A percentile compares a stretch with the other conserved stretches of the same genome.
Evolutionary conservation across 2,329 filamentous ascomycete genomes (phyloP).

Genomic region (Talaromyces sp.): DNA sequence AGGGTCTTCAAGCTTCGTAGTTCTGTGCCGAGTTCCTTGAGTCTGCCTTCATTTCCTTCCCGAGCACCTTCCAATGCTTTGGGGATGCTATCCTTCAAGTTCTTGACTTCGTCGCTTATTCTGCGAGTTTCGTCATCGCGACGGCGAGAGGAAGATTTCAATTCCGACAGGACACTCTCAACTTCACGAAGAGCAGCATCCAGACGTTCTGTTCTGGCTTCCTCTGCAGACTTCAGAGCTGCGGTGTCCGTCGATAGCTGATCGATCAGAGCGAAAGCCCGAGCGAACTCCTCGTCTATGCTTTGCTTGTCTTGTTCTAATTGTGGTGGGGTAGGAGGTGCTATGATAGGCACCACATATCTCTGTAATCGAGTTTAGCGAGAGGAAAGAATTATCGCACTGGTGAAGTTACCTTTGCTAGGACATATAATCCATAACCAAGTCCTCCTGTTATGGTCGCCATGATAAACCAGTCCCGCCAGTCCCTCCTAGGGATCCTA

Average conservation of each 20-base stretch:
- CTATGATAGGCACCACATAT: constrained; percentile 85
- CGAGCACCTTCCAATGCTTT: constrained; percentile 85
- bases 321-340: constrained; percentile 88
- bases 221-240: constrained; percentile 79
- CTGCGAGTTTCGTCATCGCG: constrained; percentile 84
- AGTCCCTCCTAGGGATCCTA: constrained; percentile 73
- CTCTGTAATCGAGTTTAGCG: constrained; percentile 52
- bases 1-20: constrained; percentile 89
- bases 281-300: constrained; percentile 90
- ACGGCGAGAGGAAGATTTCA: constrained; percentile 75
- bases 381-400: not conserved
- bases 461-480: constrained; percentile 99
- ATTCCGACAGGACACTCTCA: constrained; percentile 72
- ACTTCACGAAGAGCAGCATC: constrained; percentile 79
- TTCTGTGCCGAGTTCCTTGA: constrained; percentile 82
- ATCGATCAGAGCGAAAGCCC: constrained; percentile 84
- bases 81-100: constrained; percentile 78
- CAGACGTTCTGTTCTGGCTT: constrained; percentile 75
- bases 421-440: constrained; percentile 79
- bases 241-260: constrained; percentile 89
- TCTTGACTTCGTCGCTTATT: constrained; percentile 79
- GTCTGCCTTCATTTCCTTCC: constrained; percentile 71
- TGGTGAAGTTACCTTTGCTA: constrained; percentile 66
- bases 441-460: constrained; percentile 89
- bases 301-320: constrained; percentile 89